phyloP scores from a whole-genome alignment of 495 filamentous ascomycete genomes.

The Schizothecium vesticola region DNA sequence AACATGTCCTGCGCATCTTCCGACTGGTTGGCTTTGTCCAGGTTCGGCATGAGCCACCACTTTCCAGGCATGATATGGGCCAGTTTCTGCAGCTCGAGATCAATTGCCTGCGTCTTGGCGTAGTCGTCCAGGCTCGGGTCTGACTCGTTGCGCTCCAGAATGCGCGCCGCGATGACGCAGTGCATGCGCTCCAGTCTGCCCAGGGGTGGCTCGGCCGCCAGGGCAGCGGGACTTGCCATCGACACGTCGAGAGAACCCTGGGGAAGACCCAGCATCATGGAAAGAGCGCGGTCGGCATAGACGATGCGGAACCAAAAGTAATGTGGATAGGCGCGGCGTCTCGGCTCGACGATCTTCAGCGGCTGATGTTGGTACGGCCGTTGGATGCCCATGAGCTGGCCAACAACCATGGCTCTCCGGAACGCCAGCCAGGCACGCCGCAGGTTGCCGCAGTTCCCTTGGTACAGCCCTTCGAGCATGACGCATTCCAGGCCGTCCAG shows the following conservation, averaged over 20 bases:
- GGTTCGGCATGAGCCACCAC: conserved; percentile 33
- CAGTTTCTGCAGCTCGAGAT: conserved; percentile 25
- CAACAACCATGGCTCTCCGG: conserved; percentile 39
- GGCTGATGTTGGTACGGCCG: conserved; percentile 18
- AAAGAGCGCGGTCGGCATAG: conserved; percentile 23
- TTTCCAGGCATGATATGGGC: conserved; percentile 21
- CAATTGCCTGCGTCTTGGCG: conserved; percentile 21
- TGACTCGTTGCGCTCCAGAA: conserved; percentile 32
- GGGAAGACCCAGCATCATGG: conserved; percentile 29
- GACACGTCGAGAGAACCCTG: conserved; percentile 19
- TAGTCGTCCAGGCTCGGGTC: conserved; percentile 14
- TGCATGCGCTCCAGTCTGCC: conserved; percentile 32
- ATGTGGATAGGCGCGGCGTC: conserved; percentile 11
- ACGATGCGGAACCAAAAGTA: conserved; percentile 35
- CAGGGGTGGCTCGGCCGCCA: conserved; percentile 18
- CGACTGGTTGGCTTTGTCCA: not conserved
- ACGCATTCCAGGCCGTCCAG: conserved; percentile 48
- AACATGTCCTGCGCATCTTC: conserved; percentile 24
- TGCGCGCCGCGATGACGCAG: conserved; percentile 21
- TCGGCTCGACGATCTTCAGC: conserved; percentile 14
- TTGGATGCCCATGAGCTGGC: conserved; percentile 42
- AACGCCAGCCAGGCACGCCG: conserved; percentile 38
- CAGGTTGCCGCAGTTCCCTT: conserved; percentile 43
- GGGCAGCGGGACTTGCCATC: conserved; percentile 15
- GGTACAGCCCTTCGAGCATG: conserved; percentile 44